Evolutionary conservation across 257 asterid species (phyloP).

Genomic region (Catharanthus roseus): DNA sequence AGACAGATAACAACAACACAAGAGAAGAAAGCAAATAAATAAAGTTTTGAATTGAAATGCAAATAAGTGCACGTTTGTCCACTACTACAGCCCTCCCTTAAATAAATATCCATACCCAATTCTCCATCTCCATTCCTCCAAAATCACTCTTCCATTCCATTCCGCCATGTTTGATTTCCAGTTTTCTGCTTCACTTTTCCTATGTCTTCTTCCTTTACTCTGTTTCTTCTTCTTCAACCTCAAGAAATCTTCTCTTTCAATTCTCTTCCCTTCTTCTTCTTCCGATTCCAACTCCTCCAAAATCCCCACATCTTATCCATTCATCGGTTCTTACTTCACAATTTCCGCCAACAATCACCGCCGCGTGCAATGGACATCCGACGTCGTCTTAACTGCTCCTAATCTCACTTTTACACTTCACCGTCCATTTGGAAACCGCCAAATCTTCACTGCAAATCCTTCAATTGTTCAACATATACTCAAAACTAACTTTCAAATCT

Average conservation of each 20-base stretch:
- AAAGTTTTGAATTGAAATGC: too few relatives aligned
- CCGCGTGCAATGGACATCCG: conserved; percentile 51
- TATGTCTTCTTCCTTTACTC: conserved; percentile 27
- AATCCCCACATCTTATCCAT: conserved; percentile 42
- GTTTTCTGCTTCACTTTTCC: conserved; percentile 19
- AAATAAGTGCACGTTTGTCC: too few relatives aligned
- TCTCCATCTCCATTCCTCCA: too few relatives aligned
- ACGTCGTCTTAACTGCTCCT: conserved; percentile 30
- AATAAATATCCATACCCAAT: too few relatives aligned
- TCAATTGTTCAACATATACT: conserved; percentile 63
- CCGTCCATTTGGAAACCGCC: conserved; percentile 45
- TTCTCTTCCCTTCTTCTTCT: not conserved
- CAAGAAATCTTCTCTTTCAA: not conserved
- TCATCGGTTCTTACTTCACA: conserved; percentile 43
- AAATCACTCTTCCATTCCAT: too few relatives aligned
- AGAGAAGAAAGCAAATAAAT: too few relatives aligned
- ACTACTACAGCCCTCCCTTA: too few relatives aligned
- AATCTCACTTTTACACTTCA: conserved; percentile 51
- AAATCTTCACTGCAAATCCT: conserved; percentile 55
- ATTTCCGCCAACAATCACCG: conserved; percentile 34
- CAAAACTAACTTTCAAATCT: conserved; percentile 40
- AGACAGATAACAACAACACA: too few relatives aligned
- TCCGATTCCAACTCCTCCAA: conserved; percentile 1
- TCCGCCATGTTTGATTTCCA: conserved; percentile 7
- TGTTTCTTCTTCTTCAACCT: conserved; percentile 23